phyloP scores from a whole-genome alignment of 768 basidiomycete genomes.

The Dacryopinax spathularia region DNA sequence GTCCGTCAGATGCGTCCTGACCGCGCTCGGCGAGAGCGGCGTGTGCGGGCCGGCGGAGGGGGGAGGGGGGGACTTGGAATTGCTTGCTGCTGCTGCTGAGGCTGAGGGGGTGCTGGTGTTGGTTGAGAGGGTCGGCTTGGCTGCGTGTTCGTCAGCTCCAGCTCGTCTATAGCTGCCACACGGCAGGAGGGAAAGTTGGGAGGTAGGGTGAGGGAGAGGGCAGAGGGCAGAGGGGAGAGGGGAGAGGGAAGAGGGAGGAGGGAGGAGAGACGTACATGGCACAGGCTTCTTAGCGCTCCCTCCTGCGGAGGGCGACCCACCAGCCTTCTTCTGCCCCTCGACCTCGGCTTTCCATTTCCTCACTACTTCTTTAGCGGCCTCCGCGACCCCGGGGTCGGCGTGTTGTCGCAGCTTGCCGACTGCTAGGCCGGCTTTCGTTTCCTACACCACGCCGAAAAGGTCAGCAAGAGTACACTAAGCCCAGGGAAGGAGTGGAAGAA shows the following conservation, averaged over 20 bases:
- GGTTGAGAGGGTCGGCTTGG: background rate
- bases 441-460: constrained; percentile 32
- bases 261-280: background rate
- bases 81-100: background rate
- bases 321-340: constrained; percentile 35
- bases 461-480: too few species aligned
- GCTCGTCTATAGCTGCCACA: background rate
- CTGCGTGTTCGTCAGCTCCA: background rate
- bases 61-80: constrained; percentile 5
- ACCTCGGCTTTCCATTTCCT: constrained; percentile 85
- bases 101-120: background rate
- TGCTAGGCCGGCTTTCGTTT: constrained; percentile 83
- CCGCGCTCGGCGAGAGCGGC: constrained; percentile 11
- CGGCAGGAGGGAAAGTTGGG: too few species aligned
- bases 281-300: constrained; percentile 5
- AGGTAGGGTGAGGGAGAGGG: too few species aligned
- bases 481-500: too few species aligned
- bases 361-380: constrained; percentile 79
- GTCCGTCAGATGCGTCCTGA: constrained; percentile 56
- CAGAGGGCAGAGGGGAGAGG: too few species aligned
- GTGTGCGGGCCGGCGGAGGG: constrained; percentile 1
- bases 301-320: background rate
- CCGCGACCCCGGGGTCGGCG: constrained; percentile 54
- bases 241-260: background rate
- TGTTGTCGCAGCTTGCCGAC: constrained; percentile 79